Percentiles rank a stretch among this genome's conserved stretches.
phyloP scores from a whole-genome alignment of 352 stramenopile species.

The Phytophthora cryptogea region DNA sequence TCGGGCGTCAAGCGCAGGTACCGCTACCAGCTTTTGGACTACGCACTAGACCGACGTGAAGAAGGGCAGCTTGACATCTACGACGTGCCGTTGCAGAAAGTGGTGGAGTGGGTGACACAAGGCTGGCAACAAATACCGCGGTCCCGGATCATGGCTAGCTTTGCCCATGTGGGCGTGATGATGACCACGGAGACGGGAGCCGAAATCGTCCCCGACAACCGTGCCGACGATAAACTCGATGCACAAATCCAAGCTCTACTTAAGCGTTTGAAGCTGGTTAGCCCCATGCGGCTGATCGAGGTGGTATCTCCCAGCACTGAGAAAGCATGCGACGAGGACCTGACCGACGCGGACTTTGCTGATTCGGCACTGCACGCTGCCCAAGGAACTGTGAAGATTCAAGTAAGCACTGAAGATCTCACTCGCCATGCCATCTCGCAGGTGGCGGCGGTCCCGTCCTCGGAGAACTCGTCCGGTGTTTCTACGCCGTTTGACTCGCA shows the following conservation, averaged over 20 bases:
- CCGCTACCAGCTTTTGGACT: conserved; percentile 50
- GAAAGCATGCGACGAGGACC: conserved; percentile 55
- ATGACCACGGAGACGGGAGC: conserved; percentile 18
- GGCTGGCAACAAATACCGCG: conserved; percentile 63
- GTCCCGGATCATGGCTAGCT: conserved; percentile 52
- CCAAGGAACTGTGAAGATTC: conserved; percentile 41
- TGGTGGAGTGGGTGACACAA: conserved; percentile 62
- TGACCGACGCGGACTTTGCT: conserved; percentile 71
- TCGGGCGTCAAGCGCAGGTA: conserved; percentile 64
- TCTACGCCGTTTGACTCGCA: conserved; percentile 24
- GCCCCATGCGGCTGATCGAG: conserved; percentile 51
- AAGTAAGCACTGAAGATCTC: conserved; percentile 32
- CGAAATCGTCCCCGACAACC: conserved; percentile 31
- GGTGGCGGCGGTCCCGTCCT: background rate
- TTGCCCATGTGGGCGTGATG: conserved; percentile 45
- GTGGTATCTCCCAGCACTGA: conserved; percentile 54
- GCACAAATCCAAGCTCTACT: conserved; percentile 57
- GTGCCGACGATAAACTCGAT: conserved; percentile 54
- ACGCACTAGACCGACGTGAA: conserved; percentile 48
- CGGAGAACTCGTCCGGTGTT: conserved; percentile 8
- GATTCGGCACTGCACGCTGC: conserved; percentile 56
- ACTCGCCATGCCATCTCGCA: conserved; percentile 16
- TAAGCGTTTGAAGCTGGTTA: conserved; percentile 54
- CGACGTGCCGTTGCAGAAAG: conserved; percentile 48
- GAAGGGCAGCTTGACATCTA: conserved; percentile 43